Base-by-base conservation (phyloP, 1,139 yeast species). In the Waltiozyma sp. region DNA sequence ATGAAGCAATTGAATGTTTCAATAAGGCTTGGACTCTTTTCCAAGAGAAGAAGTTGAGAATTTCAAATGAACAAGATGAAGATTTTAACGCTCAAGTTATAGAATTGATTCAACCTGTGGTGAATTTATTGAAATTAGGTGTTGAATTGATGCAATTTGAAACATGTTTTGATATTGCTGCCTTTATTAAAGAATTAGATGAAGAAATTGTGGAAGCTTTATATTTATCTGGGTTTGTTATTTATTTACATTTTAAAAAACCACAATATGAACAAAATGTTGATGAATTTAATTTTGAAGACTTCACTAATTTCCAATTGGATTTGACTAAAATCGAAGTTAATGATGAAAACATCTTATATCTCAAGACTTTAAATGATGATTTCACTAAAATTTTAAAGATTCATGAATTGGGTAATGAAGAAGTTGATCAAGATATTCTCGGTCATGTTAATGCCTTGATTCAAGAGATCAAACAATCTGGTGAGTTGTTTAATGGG, bases 221-320 rank as follows among this genome's bases (percentile, higher is more conserved):
- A 57, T 89, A 89, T 58, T 67, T 87, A 51, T 95, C 86, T 57
- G 93, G 93, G 0, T 75, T 88, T 55, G 78, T 93, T 1, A 70
- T 79, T 55, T 72, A 79, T 48, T 68, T 85, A 53, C 68, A 66
- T 43, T 78, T 80, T 15, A 77, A 79, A 45, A 56, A 45, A 43
- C 38, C 43, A 3, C 54, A 49, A 40, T 55, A 52, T 38, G 49
- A 50, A 33, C 5, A 19, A 10, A 18, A 16, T 19, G 24, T 16
- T 7, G 11, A 4, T 36, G 38, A 36, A 14, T 36, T 36, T 18
- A 36, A 36, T 13, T 36, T 19, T 21, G 38, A 36, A 21, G 18
- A 36, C 19, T 36, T 36, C 26, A 21, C 24, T 9, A 36, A 36
- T n/a, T 36, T 36, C 26, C 19, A 36, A 14, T 21, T 36, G 18